Percentiles rank a stretch among this genome's conserved stretches.
phyloP scores from a whole-genome alignment of 2,329 filamentous ascomycete genomes.

The Trichoderma harzianum region DNA sequence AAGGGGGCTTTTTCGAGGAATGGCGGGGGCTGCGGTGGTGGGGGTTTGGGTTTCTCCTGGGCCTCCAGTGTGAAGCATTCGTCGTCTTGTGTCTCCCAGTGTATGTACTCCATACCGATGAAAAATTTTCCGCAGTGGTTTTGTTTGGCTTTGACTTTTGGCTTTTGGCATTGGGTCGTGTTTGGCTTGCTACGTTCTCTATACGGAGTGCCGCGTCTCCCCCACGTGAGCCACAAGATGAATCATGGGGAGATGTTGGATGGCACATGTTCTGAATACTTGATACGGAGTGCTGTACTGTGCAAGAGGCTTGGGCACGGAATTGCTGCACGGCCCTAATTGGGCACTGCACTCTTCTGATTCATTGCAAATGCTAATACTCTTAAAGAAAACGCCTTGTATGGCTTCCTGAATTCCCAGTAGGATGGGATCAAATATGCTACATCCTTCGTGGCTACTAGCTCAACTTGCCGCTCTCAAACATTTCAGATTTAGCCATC shows the following conservation, averaged over 20 bases:
- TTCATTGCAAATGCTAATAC: background rate
- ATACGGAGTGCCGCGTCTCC: background rate
- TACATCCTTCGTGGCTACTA: background rate
- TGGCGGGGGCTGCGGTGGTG: background rate
- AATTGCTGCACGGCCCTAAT: background rate
- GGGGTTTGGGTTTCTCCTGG: background rate
- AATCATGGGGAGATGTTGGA: background rate
- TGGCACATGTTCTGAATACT: background rate
- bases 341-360: background rate
- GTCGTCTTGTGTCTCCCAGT: background rate
- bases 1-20: background rate
- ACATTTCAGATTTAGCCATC: conserved; percentile 4
- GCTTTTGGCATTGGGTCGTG: background rate
- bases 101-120: background rate
- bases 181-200: background rate
- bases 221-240: background rate
- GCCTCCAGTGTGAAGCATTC: background rate
- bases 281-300: background rate
- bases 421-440: background rate
- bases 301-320: background rate
- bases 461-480: background rate
- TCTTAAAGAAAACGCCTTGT: background rate
- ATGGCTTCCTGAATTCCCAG: background rate
- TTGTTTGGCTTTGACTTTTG: background rate
- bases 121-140: background rate